A percentile compares a stretch with the other conserved stretches of the same genome.
Conservation (phyloP, 257 asterid genomes). For the Przewalskia tangutica region DNA sequence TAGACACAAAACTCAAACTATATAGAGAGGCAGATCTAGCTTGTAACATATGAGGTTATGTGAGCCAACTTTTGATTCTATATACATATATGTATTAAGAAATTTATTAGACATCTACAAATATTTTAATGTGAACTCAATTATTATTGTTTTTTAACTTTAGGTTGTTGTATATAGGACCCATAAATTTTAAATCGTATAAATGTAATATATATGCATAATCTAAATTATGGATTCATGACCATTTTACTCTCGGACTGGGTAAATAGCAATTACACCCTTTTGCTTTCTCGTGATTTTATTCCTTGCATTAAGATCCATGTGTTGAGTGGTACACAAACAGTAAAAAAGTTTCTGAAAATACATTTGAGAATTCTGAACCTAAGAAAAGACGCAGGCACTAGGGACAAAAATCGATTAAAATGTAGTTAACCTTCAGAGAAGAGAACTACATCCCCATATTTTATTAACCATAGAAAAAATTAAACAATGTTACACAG, state of each 20-base stretch:
- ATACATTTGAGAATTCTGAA: background rate
- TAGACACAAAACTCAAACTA: background rate
- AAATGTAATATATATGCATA: too few relatives aligned
- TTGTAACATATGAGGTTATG: background rate
- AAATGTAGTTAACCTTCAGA: background rate
- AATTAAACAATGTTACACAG: background rate
- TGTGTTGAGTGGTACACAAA: background rate
- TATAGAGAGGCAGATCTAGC: background rate
- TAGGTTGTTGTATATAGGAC: background rate
- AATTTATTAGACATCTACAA: too few relatives aligned
- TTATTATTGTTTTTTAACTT: background rate
- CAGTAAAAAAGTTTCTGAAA: background rate
- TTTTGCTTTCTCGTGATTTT: background rate
- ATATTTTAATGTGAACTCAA: background rate
- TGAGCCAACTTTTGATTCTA: background rate
- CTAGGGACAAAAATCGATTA: background rate
- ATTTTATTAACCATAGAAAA: background rate
- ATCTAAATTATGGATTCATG: too few relatives aligned
- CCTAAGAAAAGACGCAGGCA: background rate
- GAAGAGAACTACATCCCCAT: background rate
- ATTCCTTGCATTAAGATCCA: background rate
- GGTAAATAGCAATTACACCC: background rate
- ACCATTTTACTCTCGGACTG: too few relatives aligned
- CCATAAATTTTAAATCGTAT: too few relatives aligned
- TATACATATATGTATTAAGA: too few relatives aligned